These are phyloP conservation scores for Phytophthora idaei DNA, from an alignment of 352 stramenopile species.

Conservation along the genomic window DNA sequence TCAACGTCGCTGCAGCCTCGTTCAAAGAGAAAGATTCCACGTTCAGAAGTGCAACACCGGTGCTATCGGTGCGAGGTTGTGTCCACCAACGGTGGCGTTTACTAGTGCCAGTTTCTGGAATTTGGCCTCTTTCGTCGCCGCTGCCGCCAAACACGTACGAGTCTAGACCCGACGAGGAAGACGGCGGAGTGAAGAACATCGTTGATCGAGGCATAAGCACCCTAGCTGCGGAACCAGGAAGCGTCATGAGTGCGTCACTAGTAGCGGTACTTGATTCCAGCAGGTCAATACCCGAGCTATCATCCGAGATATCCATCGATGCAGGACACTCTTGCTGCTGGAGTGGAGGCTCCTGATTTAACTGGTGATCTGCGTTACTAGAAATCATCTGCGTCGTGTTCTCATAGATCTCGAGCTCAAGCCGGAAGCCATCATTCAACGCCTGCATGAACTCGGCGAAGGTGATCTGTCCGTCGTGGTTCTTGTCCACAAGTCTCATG, in stretches of 20 bases:
- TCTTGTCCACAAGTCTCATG: conserved; percentile 72
- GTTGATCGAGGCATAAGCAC: conserved; percentile 12
- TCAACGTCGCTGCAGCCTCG: conserved; percentile 47
- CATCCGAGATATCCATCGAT: conserved; percentile 33
- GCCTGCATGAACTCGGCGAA: conserved; percentile 82
- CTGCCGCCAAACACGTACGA: conserved; percentile 19
- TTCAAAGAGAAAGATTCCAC: conserved; percentile 68
- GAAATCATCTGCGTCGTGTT: conserved; percentile 30
- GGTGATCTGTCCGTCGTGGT: conserved; percentile 67
- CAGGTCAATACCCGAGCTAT: conserved; percentile 28
- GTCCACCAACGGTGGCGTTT: conserved; percentile 17
- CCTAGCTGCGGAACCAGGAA: conserved; percentile 5
- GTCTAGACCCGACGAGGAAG: conserved; percentile 26
- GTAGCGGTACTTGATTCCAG: conserved; percentile 23
- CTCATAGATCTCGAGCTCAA: conserved; percentile 79
- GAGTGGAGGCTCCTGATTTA: neutral
- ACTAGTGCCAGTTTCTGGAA: conserved; percentile 1
- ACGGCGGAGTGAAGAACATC: conserved; percentile 25
- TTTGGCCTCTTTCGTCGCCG: conserved; percentile 1
- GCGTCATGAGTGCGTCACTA: conserved; percentile 16
- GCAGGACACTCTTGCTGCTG: conserved; percentile 9
- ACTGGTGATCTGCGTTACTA: conserved; percentile 3
- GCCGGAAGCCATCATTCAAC: conserved; percentile 68
- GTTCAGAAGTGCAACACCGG: conserved; percentile 45
- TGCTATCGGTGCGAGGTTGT: conserved; percentile 26